phyloP scores from a whole-genome alignment of 139 green algal species.

The Astrephomene gubernaculifera region DNA sequence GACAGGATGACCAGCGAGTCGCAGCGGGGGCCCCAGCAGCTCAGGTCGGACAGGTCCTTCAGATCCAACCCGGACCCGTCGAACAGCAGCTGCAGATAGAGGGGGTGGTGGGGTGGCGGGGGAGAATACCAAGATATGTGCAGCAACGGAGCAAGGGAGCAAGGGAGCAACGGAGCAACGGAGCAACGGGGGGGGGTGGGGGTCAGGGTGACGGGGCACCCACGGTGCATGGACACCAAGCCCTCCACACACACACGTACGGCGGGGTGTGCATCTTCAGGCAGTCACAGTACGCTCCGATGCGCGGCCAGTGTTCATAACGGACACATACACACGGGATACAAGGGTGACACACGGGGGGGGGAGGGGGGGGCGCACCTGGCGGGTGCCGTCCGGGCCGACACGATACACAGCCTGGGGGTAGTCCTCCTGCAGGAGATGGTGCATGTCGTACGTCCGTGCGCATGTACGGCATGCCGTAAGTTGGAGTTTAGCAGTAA shows the following conservation, averaged over 20 bases:
- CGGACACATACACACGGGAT: no score
- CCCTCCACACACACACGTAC: background rate
- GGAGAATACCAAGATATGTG: background rate
- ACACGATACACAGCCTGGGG: constrained; percentile 18
- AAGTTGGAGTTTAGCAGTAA: no score
- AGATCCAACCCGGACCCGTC: background rate
- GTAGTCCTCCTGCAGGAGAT: background rate
- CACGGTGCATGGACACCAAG: background rate
- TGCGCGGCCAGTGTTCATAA: no score
- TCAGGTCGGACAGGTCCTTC: constrained; percentile 18
- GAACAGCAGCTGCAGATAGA: constrained; percentile 2
- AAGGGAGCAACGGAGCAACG: background rate
- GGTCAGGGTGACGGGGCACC: background rate
- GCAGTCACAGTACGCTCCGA: background rate
- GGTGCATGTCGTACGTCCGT: no score
- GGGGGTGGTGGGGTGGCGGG: background rate
- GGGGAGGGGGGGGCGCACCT: background rate
- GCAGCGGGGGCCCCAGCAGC: constrained; percentile 25
- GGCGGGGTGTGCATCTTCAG: background rate
- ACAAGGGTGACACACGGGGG: no score
- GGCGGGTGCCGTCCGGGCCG: background rate
- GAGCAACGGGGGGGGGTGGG: background rate
- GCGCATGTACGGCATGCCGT: no score
- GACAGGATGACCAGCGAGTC: constrained; percentile 17
- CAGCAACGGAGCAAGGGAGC: background rate